Conservation (phyloP, 208 protist species). For the Trypanosoma platydactyli region DNA sequence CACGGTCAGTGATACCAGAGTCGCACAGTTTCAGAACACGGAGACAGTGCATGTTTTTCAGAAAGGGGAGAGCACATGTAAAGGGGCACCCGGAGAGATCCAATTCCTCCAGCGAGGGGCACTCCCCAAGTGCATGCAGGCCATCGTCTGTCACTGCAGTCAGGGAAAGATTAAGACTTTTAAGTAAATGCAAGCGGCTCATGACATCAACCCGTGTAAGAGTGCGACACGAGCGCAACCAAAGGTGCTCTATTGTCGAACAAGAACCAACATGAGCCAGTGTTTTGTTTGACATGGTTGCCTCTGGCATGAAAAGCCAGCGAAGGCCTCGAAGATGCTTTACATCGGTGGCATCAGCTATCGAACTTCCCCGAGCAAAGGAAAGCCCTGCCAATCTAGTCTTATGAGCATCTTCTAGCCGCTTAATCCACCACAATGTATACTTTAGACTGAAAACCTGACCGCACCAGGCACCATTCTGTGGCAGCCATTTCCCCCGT, state of each 20-base stretch:
- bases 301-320: constrained; percentile 32
- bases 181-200: constrained; percentile 26
- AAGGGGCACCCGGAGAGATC: constrained; percentile 35
- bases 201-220: constrained; percentile 35
- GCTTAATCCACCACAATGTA: constrained; percentile 22
- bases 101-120: constrained; percentile 32
- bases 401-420: constrained; percentile 5
- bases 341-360: constrained; percentile 34
- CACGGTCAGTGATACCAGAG: constrained; percentile 36
- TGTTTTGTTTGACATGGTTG: constrained; percentile 32
- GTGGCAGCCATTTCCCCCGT: background rate
- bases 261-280: constrained; percentile 35
- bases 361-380: constrained; percentile 33
- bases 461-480: constrained; percentile 24
- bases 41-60: constrained; percentile 31
- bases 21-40: constrained; percentile 28
- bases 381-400: constrained; percentile 23
- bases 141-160: constrained; percentile 33
- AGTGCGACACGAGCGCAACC: constrained; percentile 29
- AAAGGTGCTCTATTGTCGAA: constrained; percentile 30
- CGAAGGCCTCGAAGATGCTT: constrained; percentile 30
- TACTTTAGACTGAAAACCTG: constrained; percentile 18
- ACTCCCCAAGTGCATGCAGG: constrained; percentile 26
- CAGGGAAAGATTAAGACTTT: constrained; percentile 26
- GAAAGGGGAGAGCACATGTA: constrained; percentile 27